Evolutionary conservation across 1,284 basidiomycete species (phyloP), one percentile per base, ranked within the genome.

Genomic region (Apiotrichum mycotoxinovorans): DNA sequence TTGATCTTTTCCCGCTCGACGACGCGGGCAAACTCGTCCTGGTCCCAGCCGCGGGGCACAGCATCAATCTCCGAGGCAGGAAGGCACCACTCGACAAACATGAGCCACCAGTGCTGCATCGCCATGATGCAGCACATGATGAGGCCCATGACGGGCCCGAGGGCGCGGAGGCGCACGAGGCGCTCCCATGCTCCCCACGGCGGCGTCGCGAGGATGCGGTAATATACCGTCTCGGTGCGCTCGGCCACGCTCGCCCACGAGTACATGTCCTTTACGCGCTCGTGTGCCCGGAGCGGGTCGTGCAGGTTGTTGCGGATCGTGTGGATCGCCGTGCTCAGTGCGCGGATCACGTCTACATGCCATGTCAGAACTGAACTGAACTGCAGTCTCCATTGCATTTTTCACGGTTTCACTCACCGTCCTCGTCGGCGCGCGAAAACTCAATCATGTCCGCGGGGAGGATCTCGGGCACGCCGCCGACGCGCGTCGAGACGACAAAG

Each of bases 381-480:
- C 38, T 7, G 11, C 38, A 12, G 14, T 40, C 38, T 7, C n/a
- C n/a, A 40, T 7, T n/a, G n/a, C n/a, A n/a, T n/a, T n/a, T n/a
- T n/a, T n/a, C n/a, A n/a, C n/a, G n/a, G n/a, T n/a, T n/a, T n/a
- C n/a, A n/a, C 78, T 62, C 40, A 84, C 85, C 85, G 54, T 86
- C 84, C 57, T 91, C 92, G 47, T 96, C 89, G 0, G 94, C 92
- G 56, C 86, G 84, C 0, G 93, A 90, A 66, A 98, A 96, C 35
- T 90, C 91, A 57, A 97, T 90, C 88, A 98, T 89, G 63, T 93
- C 88, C 47, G 86, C 80, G 0, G 96, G 96, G 20, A 99, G 79
- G 55, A 98, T 88, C 76, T 99, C 96, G 0, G 96, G 93, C 0
- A 98, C 88, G 2, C 96, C 95, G 0, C 96, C 95, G 0, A 99